Percentiles rank a stretch among this genome's conserved stretches.
These are phyloP conservation scores for Rhynchosporium secalis DNA, from an alignment of 2,329 filamentous ascomycete species.

Conservation along the genomic window DNA sequence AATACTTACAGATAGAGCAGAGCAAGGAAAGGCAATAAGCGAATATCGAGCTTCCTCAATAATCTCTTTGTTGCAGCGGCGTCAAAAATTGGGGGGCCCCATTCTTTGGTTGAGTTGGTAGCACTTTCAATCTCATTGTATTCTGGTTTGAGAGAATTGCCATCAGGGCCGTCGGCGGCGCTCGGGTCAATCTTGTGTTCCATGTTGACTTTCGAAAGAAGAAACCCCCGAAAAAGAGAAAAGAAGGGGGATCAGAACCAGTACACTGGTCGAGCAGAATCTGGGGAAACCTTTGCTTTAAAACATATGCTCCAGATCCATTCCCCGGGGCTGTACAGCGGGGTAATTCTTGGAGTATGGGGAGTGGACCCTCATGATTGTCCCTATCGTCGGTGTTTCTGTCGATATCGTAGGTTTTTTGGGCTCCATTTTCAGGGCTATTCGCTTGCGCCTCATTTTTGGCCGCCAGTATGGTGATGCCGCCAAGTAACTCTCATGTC, in stretches of 20 bases:
- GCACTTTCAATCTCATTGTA: neutral
- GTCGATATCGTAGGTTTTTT: neutral
- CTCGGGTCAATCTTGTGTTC: neutral
- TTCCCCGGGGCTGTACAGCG: neutral
- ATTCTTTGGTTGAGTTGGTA: neutral
- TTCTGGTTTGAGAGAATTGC: constrained; percentile 4
- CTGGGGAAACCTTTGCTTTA: constrained; percentile 2
- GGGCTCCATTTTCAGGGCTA: neutral
- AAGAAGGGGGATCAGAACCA: neutral
- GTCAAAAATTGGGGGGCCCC: constrained; percentile 11
- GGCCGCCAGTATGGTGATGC: neutral
- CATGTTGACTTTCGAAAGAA: neutral
- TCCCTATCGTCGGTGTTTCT: neutral
- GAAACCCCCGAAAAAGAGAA: neutral
- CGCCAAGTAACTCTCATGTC: neutral
- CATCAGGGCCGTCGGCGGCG: neutral
- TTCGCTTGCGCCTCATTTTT: neutral
- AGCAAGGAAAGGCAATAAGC: constrained; percentile 47
- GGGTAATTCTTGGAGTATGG: constrained; percentile 12
- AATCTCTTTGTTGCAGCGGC: constrained; percentile 24
- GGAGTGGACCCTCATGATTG: neutral
- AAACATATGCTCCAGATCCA: neutral
- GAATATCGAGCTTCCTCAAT: constrained; percentile 34
- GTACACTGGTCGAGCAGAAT: neutral
- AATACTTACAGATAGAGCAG: constrained; percentile 51